Base-by-base conservation (phyloP, 208 protist genomes). In the Leishmania guyanensis region DNA sequence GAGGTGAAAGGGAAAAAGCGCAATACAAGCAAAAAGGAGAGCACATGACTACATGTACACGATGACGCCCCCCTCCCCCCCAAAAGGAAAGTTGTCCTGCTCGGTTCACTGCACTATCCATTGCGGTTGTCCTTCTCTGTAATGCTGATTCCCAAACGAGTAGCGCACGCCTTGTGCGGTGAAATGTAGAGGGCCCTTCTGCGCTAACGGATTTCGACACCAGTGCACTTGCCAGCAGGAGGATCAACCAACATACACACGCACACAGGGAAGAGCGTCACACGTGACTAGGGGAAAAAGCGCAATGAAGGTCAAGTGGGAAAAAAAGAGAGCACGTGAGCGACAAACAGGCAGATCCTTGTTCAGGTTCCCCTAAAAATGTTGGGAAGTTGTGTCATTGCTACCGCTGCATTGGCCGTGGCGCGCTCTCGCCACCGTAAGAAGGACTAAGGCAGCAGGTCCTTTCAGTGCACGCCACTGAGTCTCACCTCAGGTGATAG, bases 401-500 rank as follows among this genome's bases (percentile, higher is more conserved):
- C 29, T 5, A 39, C 29, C 12, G n/a, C 29, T 17, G 60, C 60
- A 36, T 64, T 8, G 58, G 5, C 6, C 58, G 17, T 17, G 58
- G 26, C 16, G n/a, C 60, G 29, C 60, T 66, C 60, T 6, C 60
- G 16, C 29, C 36, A 48, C 17, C 65, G 36, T 26, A 3, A 12
- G 1, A 8, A n/a, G 17, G 36, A 48, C 1, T 5, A 48, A 46
- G 26, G 33, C 22, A 17, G 5, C 48, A 17, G n/a, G 14, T 51
- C 20, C 70, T 10, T 39, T 22, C 60, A 9, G n/a, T 9, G 10
- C 29, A 39, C 60, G 48, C 51, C 29, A n/a, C n/a, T 56, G 48
- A 9, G n/a, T 3, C 3, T 14, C 26, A 76, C 53, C 48, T 79
- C 62, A 95, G 12, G 87, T 71, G 17, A 97, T 80, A 5, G 84